Base-by-base conservation (phyloP, 2,329 filamentous ascomycete species). In the Penicillium sp. region DNA sequence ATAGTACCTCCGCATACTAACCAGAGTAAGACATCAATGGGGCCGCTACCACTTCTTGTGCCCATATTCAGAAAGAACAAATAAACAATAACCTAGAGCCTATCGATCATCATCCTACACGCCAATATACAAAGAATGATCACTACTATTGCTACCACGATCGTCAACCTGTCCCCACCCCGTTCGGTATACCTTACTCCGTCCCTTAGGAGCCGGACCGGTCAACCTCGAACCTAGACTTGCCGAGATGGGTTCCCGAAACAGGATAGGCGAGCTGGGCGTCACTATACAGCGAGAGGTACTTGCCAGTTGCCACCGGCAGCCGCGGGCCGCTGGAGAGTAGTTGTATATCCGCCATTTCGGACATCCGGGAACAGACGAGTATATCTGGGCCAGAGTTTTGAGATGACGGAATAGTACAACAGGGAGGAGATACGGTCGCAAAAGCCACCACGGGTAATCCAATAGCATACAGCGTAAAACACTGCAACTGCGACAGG, bases 211-310 rank as follows among this genome's bases (percentile, higher is more conserved):
- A 61, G 58, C 63, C 59, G 57, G 64, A 37, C 57, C 58, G 63
- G 37, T 19, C 60, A 54, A 38, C 59, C 60, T 58, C 22, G 30
- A 33, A 33, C 22, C 43, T 52, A 46, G 52, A 40, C 55, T 58
- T 60, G 61, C 61, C 63, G 63, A 63, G 51, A 59, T 53, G 25
- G 53, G 22, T 40, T 49, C 58, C 54, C 61, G 62, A 52, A 52
- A 38, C 37, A 52, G 38, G 26, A 38, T 38, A 28, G 16, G 35
- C n/a, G 13, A 25, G 14, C 26, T 16, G 14, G 7, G 30, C 30
- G 30, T 33, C 11, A 33, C 2, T 2, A 11, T 33, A 6, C 30
- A 6, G 30, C 11, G 30, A 11, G 30, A 33, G 30, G 30, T 33
- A 33, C 30, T 33, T 11, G 30, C 30, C 35, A 22, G 28, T 52